A percentile compares a stretch with the other conserved stretches of the same genome.
phyloP scores from a whole-genome alignment of 495 filamentous ascomycete genomes.

The Talaromyces stipitatus region DNA sequence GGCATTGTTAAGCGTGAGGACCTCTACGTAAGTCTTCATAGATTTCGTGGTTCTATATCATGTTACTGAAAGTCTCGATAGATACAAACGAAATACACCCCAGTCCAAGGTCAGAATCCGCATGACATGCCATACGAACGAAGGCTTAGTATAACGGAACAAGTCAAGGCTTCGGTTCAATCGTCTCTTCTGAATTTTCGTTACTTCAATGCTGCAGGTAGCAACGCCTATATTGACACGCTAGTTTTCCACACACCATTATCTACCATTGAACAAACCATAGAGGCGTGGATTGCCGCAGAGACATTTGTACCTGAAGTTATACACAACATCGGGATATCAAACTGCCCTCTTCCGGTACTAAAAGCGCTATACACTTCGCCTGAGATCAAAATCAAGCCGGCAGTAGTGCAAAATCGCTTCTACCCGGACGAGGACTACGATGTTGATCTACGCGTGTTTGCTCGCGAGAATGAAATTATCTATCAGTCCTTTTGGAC shows the following conservation, averaged over 20 bases:
- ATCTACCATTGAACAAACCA: constrained; percentile 45
- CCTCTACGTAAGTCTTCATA: constrained; percentile 49
- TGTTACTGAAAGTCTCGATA: constrained; percentile 17
- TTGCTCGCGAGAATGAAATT: constrained; percentile 52
- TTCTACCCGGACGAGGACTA: constrained; percentile 54
- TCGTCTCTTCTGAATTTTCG: constrained; percentile 63
- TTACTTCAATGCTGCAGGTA: background rate
- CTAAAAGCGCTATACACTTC: constrained; percentile 43
- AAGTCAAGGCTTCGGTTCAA: constrained; percentile 57
- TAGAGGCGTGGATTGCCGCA: constrained; percentile 57
- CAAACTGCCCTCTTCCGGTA: constrained; percentile 52
- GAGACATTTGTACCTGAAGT: constrained; percentile 55
- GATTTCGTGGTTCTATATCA: background rate
- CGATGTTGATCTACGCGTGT: constrained; percentile 53
- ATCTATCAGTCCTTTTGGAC: constrained; percentile 78
- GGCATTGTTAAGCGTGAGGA: constrained; percentile 51
- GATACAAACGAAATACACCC: constrained; percentile 80
- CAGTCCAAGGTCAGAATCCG: constrained; percentile 50
- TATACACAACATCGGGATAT: constrained; percentile 64
- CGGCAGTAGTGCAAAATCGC: constrained; percentile 68
- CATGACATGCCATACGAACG: constrained; percentile 53
- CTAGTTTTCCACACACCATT: constrained; percentile 67
- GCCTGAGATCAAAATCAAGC: constrained; percentile 38
- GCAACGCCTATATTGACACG: constrained; percentile 58
- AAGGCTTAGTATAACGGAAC: constrained; percentile 43